Evolutionary conservation across 2,329 filamentous ascomycete species (phyloP).

Genomic region (Phialophora chinensis): DNA sequence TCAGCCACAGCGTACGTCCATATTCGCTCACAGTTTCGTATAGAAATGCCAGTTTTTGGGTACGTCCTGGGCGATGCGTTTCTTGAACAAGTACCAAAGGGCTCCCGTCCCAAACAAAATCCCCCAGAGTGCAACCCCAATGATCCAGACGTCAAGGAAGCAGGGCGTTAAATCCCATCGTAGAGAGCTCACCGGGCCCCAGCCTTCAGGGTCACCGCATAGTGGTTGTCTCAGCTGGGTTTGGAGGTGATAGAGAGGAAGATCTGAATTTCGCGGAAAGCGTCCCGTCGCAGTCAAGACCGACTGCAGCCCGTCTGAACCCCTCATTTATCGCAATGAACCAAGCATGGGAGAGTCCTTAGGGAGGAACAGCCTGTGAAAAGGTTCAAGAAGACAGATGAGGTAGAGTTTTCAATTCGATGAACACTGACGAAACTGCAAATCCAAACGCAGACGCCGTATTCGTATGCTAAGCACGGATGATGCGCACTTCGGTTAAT

Average conservation of each 20-base stretch:
- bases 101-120: constrained; percentile 77
- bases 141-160: constrained; percentile 91
- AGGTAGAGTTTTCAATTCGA: background rate
- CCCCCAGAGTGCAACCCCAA: constrained; percentile 77
- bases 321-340: constrained; percentile 31
- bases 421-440: background rate
- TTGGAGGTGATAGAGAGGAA: background rate
- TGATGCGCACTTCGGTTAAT: constrained; percentile 2
- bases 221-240: constrained; percentile 64
- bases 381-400: background rate
- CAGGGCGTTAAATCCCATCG: constrained; percentile 97
- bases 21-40: constrained; percentile 74
- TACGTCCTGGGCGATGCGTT: constrained; percentile 69
- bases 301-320: constrained; percentile 30
- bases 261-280: constrained; percentile 14
- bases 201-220: constrained; percentile 89
- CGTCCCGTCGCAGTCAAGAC: constrained; percentile 32
- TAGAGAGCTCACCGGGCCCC: constrained; percentile 87
- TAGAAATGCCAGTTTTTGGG: constrained; percentile 92
- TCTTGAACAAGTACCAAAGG: constrained; percentile 77
- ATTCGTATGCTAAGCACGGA: background rate
- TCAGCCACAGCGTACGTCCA: background rate
- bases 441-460: background rate
- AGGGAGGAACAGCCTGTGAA: background rate
- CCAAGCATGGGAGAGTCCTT: constrained; percentile 16